phyloP scores from a whole-genome alignment of 768 basidiomycete species.

The Xerocomellus dryophilus region DNA sequence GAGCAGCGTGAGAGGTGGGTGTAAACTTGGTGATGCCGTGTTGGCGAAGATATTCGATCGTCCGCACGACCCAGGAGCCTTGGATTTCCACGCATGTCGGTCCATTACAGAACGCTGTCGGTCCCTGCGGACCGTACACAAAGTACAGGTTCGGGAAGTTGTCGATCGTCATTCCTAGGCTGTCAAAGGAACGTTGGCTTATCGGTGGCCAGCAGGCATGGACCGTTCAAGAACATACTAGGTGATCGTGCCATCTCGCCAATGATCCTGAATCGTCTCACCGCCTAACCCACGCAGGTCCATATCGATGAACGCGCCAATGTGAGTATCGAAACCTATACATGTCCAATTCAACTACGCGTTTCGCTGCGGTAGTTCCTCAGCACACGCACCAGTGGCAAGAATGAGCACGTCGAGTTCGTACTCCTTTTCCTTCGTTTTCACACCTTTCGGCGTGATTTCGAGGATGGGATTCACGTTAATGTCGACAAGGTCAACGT shows the following conservation, averaged over 20 bases:
- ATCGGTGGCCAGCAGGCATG: too few relatives aligned
- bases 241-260: slow-evolving; percentile 12
- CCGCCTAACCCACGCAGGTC: slow-evolving; percentile 11
- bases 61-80: slow-evolving; percentile 7
- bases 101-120: slow-evolving; percentile 6
- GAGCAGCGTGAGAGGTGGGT: slow-evolving; percentile 6
- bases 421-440: slow-evolving; percentile 2
- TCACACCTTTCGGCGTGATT: slow-evolving; percentile 2
- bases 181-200: neutral
- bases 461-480: slow-evolving; percentile 3
- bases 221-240: slow-evolving; percentile 6
- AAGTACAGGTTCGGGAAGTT: slow-evolving; percentile 19
- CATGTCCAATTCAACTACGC: neutral
- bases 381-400: neutral
- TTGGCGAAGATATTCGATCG: slow-evolving; percentile 10
- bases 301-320: slow-evolving; percentile 4
- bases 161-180: slow-evolving; percentile 13
- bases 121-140: slow-evolving; percentile 15
- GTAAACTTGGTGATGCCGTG: slow-evolving; percentile 11
- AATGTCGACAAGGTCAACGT: slow-evolving; percentile 9
- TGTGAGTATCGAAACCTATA: slow-evolving; percentile 4
- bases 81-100: slow-evolving; percentile 12
- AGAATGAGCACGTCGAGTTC: slow-evolving; percentile 8
- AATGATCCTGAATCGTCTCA: slow-evolving; percentile 15
- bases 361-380: neutral